Base-by-base conservation (phyloP, 2,329 filamentous ascomycete genomes). In the Scedosporium apiospermum region DNA sequence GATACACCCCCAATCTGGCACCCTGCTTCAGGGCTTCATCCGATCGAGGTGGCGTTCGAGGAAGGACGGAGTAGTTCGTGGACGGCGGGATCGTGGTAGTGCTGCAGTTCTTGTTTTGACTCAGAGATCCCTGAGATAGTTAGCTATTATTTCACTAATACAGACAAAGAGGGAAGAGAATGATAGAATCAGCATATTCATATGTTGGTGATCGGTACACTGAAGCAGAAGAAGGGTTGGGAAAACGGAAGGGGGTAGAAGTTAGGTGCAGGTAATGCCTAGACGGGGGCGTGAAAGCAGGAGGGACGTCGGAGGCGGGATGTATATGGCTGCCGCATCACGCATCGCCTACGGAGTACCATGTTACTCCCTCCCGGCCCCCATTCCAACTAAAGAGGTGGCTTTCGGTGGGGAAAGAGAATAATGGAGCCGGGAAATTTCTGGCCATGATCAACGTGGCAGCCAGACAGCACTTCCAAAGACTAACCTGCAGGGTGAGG, bases 361-460 rank as follows among this genome's bases (percentile, higher is more conserved):
- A 18, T 55, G 21, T 14, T 55, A 55, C 18, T 42, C 27, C 57
- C 9, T 59, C 38, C 34, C 51, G 51, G 51, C 51, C 51, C 51
- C 60, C 63, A 65, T 34, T 26, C 57, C 12, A 51, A 61, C 14
- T 42, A 58, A 61, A 34, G 51, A 46, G 44, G 62, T 57, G 63
- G 63, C 34, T 16, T 23, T 27, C 26, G 38, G 58, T 46, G 58
- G 26, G 49, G 51, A 65, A 57, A 55, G 14, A 27, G 38, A 34
- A 62, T 34, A 57, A 57, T 30, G 46, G 59, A 44, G 58, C 38
- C 67, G 66, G 66, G 65, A 69, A 68, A 67, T 68, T 66, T 65
- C 67, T 68, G 65, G 63, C 67, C 66, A 64, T 63, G 67, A 68
- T 68, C 70, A 70, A 72, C 71, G 71, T 73, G 71, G 71, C 71